Conservation (phyloP, 495 filamentous ascomycete species). For the Tuber aestivum region DNA sequence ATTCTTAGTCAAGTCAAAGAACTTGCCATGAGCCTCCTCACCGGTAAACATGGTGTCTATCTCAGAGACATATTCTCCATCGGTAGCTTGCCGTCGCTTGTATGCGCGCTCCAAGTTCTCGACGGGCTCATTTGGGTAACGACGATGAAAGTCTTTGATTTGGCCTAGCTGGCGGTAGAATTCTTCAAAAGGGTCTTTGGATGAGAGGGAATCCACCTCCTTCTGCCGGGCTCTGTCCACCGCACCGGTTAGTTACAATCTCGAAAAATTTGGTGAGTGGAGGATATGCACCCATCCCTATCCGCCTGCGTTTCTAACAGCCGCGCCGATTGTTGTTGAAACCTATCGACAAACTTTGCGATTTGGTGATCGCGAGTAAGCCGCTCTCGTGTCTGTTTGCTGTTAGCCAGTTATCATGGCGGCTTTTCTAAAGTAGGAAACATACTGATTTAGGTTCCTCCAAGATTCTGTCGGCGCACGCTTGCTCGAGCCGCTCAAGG, state of each 20-base stretch:
- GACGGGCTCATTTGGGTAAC: constrained; percentile 88
- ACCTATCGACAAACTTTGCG: constrained; percentile 73
- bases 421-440: constrained; percentile 5
- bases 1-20: constrained; percentile 72
- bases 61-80: constrained; percentile 58
- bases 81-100: constrained; percentile 59
- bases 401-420: constrained; percentile 41
- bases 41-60: constrained; percentile 92
- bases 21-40: constrained; percentile 86
- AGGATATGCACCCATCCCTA: constrained; percentile 49
- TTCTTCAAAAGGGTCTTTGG: constrained; percentile 82
- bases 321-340: constrained; percentile 75
- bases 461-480: constrained; percentile 76
- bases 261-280: background rate
- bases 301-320: constrained; percentile 82
- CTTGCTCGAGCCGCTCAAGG: constrained; percentile 87
- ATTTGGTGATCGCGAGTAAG: constrained; percentile 87
- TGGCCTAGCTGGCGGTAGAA: constrained; percentile 79
- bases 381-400: constrained; percentile 69
- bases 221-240: constrained; percentile 53
- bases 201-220: constrained; percentile 77
- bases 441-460: constrained; percentile 81
- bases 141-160: constrained; percentile 79
- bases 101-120: constrained; percentile 94
- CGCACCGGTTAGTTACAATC: constrained; percentile 3